phyloP scores from a whole-genome alignment of 495 filamentous ascomycete genomes.

The Penicillium longicatenatum region DNA sequence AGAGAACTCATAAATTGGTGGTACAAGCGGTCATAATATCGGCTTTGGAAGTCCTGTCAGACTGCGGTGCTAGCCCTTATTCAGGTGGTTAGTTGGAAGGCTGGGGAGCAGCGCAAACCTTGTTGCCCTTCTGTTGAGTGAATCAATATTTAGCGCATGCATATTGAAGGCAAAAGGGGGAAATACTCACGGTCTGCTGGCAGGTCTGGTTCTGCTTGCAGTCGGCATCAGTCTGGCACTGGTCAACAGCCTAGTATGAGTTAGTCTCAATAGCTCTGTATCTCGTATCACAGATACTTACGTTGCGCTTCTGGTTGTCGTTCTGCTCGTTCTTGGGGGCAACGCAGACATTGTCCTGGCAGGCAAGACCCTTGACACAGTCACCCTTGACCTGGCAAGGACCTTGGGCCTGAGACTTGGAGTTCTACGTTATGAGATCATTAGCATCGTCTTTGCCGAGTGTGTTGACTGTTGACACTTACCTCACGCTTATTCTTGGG shows the following conservation, averaged over 20 bases:
- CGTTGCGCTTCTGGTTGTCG: background rate
- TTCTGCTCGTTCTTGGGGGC: constrained; percentile 5
- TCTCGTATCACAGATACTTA: background rate
- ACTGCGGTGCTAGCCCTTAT: background rate
- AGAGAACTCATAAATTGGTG: background rate
- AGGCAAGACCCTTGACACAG: constrained; percentile 10
- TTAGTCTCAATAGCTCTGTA: background rate
- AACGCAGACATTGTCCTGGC: constrained; percentile 8
- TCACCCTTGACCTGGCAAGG: constrained; percentile 8
- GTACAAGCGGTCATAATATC: too few species aligned
- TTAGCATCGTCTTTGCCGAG: too few species aligned
- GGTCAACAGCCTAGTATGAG: background rate
- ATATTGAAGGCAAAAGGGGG: background rate
- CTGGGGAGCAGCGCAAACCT: constrained; percentile 12
- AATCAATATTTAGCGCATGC: background rate
- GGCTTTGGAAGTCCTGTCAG: too few species aligned
- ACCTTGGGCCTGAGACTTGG: constrained; percentile 6
- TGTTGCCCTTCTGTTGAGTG: constrained; percentile 8
- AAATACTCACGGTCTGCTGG: constrained; percentile 10
- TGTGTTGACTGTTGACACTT: too few species aligned
- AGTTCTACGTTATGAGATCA: too few species aligned
- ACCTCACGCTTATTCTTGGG: constrained; percentile 10
- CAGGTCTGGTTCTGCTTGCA: constrained; percentile 11
- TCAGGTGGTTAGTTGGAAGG: constrained; percentile 8
- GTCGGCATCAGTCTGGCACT: constrained; percentile 13